phyloP scores from a whole-genome alignment of 257 asterid genomes.

The Dorcoceras hygrometricum region DNA sequence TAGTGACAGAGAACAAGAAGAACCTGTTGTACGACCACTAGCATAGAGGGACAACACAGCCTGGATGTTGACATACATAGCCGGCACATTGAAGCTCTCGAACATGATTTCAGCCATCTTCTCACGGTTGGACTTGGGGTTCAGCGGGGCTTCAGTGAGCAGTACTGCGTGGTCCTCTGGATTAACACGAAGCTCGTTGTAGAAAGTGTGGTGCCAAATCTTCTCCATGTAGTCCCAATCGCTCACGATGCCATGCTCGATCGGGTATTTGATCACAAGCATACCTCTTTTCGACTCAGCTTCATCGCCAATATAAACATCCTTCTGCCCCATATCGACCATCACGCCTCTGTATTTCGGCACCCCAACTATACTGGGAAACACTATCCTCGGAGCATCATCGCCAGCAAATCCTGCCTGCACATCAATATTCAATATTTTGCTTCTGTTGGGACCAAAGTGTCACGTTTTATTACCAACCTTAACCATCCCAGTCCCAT shows the following conservation, averaged over 20 bases:
- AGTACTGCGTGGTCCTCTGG: constrained; percentile 50
- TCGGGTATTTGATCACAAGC: constrained; percentile 40
- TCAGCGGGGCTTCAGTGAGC: constrained; percentile 50
- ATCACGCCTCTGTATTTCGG: constrained; percentile 41
- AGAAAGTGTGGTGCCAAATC: constrained; percentile 50
- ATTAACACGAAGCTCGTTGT: constrained; percentile 43
- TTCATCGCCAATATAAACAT: constrained; percentile 40
- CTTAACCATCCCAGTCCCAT: constrained; percentile 49
- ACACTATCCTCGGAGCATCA: constrained; percentile 49
- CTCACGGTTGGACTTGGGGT: constrained; percentile 47
- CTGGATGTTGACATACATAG: constrained; percentile 53
- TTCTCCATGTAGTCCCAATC: constrained; percentile 56
- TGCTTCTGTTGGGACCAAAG: neutral
- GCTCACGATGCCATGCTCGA: constrained; percentile 47
- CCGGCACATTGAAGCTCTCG: constrained; percentile 44
- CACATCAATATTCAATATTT: too few relatives aligned
- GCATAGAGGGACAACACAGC: constrained; percentile 52
- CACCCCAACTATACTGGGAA: constrained; percentile 41
- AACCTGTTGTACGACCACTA: constrained; percentile 54
- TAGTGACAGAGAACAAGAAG: too few relatives aligned
- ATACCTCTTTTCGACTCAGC: constrained; percentile 43
- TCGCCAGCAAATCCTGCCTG: constrained; percentile 54
- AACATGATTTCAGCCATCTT: constrained; percentile 51
- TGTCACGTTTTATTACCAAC: too few relatives aligned
- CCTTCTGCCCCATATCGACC: constrained; percentile 44